phyloP scores from a whole-genome alignment of 192 early-diverging fungal species.

The Allomyces arbusculus region DNA sequence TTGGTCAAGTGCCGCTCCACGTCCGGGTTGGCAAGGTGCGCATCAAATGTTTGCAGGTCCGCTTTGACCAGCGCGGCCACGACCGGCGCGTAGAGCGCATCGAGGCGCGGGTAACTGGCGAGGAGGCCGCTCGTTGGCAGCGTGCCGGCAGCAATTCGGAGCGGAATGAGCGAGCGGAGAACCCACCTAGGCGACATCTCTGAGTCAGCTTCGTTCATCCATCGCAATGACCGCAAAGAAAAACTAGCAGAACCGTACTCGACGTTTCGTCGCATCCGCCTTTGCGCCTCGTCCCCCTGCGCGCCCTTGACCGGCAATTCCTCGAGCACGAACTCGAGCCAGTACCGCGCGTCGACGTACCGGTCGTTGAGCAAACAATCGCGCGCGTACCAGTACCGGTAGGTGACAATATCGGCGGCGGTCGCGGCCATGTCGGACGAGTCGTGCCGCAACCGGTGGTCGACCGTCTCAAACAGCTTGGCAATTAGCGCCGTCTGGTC shows the following conservation, averaged over 20 bases:
- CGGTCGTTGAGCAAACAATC: not conserved
- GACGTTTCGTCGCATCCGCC: not conserved
- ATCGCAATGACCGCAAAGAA: not conserved
- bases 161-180: not conserved
- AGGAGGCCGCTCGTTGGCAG: not conserved
- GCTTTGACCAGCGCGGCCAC: not conserved
- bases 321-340: not conserved
- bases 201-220: not conserved
- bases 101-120: not conserved
- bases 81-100: not conserved
- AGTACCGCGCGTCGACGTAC: not conserved
- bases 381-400: not conserved
- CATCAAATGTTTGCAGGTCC: not conserved
- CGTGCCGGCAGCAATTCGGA: not conserved
- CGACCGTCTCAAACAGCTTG: not conserved
- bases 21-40: not conserved
- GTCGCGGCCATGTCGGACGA: not conserved
- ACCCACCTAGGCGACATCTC: not conserved
- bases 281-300: not conserved
- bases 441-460: not conserved
- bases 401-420: not conserved
- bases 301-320: no score
- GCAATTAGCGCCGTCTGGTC: not conserved
- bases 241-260: not conserved
- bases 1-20: not conserved